phyloP scores from a whole-genome alignment of 2,329 filamentous ascomycete species.

The Diaporthe nobilis region DNA sequence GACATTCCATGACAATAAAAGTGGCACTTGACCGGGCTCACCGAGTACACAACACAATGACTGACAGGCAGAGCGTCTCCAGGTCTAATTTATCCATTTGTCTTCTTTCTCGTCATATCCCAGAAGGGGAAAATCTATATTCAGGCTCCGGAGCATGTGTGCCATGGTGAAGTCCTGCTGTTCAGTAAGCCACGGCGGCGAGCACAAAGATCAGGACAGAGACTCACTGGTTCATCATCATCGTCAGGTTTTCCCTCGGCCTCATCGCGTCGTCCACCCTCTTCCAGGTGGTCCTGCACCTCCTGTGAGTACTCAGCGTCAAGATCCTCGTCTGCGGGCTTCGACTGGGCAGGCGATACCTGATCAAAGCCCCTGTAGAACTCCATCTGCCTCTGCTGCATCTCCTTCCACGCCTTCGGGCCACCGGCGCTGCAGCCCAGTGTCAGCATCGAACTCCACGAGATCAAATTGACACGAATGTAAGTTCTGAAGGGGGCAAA shows the following conservation, averaged over 20 bases:
- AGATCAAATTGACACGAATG: accelerated
- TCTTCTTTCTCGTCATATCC: slow-evolving; percentile 40
- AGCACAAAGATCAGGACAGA: background rate
- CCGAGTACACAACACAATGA: background rate
- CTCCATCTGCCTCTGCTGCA: slow-evolving; percentile 39
- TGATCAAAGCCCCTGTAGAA: slow-evolving; percentile 38
- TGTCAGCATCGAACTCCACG: background rate
- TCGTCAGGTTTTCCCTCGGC: background rate
- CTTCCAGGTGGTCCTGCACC: background rate
- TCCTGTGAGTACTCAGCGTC: background rate
- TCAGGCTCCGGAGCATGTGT: slow-evolving; percentile 39
- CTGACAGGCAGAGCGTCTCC: background rate
- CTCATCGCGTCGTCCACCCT: background rate
- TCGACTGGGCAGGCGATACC: background rate
- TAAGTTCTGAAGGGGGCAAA: background rate
- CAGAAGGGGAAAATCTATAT: slow-evolving; percentile 37
- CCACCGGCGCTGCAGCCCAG: slow-evolving; percentile 21
- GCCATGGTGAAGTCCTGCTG: slow-evolving; percentile 38
- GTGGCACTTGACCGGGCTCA: too few species aligned
- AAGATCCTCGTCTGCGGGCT: background rate
- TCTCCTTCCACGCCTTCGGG: slow-evolving; percentile 38
- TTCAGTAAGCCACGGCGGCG: background rate
- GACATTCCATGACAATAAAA: too few species aligned
- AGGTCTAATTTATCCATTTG: slow-evolving; percentile 33
- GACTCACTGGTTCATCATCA: slow-evolving; percentile 26